Evolutionary conservation across 106 monocot species (phyloP).

Genomic region (Apostasia shenzhenica): DNA sequence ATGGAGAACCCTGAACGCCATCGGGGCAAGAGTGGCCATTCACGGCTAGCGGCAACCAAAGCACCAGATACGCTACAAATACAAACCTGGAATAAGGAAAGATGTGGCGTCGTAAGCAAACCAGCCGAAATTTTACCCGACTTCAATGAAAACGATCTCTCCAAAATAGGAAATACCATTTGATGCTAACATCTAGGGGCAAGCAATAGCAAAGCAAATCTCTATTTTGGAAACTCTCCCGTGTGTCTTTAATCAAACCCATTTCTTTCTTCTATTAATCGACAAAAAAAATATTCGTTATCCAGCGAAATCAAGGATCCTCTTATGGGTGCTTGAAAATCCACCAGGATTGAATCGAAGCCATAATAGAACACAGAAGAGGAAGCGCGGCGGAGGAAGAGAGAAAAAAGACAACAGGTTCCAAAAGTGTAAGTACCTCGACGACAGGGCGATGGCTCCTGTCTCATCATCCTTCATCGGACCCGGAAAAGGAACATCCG

Average conservation of each 20-base stretch:
- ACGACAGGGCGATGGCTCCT: neutral
- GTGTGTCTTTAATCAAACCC: neutral
- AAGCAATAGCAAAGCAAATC: neutral
- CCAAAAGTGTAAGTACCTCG: neutral
- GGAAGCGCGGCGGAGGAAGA: neutral
- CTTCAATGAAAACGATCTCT: neutral
- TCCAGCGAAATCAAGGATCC: neutral
- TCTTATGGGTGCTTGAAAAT: neutral
- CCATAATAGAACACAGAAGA: neutral
- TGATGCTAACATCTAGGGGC: neutral
- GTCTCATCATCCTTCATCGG: constrained; percentile 2
- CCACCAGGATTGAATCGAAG: neutral
- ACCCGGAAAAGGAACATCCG: neutral
- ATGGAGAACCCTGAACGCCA: neutral
- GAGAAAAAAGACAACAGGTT: neutral
- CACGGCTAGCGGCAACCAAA: constrained; percentile 1
- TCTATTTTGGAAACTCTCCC: constrained; percentile 2
- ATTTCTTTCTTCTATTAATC: neutral
- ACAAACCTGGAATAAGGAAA: neutral
- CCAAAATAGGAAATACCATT: neutral
- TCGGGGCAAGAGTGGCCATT: neutral
- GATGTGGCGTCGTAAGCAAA: neutral
- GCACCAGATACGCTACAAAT: constrained; percentile 9
- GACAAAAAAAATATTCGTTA: neutral
- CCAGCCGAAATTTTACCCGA: neutral